Evolutionary conservation across 306 rosid species (phyloP).

Genomic region (Lotus japonicus): DNA sequence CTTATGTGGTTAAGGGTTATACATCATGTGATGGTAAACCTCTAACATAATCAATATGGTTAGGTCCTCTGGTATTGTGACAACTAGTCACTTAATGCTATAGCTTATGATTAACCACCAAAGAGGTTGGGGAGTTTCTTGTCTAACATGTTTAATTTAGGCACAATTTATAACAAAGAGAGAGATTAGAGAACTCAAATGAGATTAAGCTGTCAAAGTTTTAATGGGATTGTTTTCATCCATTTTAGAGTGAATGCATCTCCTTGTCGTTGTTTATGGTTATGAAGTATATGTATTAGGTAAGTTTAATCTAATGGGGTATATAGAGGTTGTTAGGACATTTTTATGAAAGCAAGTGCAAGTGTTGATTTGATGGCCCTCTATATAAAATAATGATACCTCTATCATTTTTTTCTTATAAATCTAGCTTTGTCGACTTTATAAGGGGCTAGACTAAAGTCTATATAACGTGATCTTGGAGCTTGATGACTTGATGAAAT

Average conservation of each 20-base stretch:
- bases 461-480: no score
- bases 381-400: no score
- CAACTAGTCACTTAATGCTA: slow-evolving; percentile 2
- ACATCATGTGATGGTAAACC: background rate
- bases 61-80: background rate
- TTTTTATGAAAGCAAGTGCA: no score
- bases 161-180: background rate
- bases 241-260: background rate
- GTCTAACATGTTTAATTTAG: background rate
- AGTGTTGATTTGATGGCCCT: no score
- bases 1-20: background rate
- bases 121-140: background rate
- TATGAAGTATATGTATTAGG: background rate
- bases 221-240: background rate
- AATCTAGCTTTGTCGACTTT: no score
- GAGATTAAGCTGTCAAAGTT: slow-evolving; percentile 8
- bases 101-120: background rate
- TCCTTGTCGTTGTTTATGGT: background rate
- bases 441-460: no score
- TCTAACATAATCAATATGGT: background rate
- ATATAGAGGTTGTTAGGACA: no score
- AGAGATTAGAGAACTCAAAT: background rate
- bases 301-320: no score
- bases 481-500: no score
- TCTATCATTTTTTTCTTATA: no score